These are phyloP conservation scores for Aspergillus candidus DNA, from an alignment of 2,329 filamentous ascomycete genomes.

Conservation along the genomic window DNA sequence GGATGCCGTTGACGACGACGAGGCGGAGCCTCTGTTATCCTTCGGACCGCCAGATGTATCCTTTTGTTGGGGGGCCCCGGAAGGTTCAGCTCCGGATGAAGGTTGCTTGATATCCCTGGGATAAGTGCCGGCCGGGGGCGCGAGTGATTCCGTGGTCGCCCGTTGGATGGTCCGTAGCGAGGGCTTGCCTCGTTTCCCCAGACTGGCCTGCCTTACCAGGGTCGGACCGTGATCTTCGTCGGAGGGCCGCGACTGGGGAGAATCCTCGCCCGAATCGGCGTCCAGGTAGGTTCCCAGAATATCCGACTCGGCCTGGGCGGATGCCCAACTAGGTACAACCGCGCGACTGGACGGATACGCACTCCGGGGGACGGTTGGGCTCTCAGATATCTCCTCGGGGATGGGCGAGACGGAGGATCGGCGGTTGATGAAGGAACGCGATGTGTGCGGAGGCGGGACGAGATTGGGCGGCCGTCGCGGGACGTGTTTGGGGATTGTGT, in stretches of 20 bases:
- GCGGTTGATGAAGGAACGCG: constrained; percentile 47
- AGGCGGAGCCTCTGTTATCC: constrained; percentile 15
- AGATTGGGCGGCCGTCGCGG: constrained; percentile 22
- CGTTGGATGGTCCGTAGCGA: constrained; percentile 38
- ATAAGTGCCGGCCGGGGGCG: constrained; percentile 9
- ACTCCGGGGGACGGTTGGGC: constrained; percentile 46
- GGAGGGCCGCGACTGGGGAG: constrained; percentile 11
- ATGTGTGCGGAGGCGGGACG: constrained; percentile 25
- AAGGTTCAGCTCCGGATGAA: background rate
- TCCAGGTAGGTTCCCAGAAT: constrained; percentile 36
- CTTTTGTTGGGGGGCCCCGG: constrained; percentile 11
- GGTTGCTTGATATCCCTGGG: constrained; percentile 2
- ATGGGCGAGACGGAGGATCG: constrained; percentile 69
- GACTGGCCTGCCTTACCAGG: constrained; percentile 37
- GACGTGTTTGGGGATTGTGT: constrained; percentile 14
- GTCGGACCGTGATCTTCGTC: constrained; percentile 18
- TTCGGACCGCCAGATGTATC: constrained; percentile 4
- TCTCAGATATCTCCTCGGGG: constrained; percentile 59
- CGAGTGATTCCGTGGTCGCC: constrained; percentile 20
- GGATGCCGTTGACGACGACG: constrained; percentile 15
- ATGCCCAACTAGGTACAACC: constrained; percentile 63
- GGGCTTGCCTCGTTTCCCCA: constrained; percentile 38
- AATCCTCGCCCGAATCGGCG: constrained; percentile 19
- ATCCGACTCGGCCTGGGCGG: constrained; percentile 43
- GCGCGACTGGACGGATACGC: constrained; percentile 67